Evolutionary conservation across 441 rosid species (phyloP), one percentile per base, ranked within the genome.

Genomic region (Bocquillonia castaneifolia): DNA sequence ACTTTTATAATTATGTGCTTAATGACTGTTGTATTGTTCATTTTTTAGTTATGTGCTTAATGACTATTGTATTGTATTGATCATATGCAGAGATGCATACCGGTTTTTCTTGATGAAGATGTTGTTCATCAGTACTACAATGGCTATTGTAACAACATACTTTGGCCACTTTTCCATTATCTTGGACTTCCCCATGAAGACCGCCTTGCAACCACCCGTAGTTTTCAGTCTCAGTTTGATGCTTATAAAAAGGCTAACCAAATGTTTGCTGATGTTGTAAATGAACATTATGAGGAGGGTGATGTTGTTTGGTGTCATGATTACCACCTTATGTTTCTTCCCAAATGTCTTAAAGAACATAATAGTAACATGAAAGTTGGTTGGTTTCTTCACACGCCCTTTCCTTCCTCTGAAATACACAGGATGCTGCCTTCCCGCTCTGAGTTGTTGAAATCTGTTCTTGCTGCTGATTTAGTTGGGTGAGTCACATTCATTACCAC

Each of bases 301-400:
- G 96, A 89, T 77, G 88, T 89, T 74, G 96, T 89, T 64, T 89
- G 96, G 96, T 89, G 92, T 74, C 92, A 89, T 79, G 96, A 89
- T 79, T 87, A 89, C 79, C 96, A 89, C 69, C 84, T 89, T 36
- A 89, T 89, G 96, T 89, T 84, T 78, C 96, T 89, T 66, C 92
- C 96, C 14, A 80, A 80, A 81, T 89, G 86, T 74, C 76, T 89
- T 42, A 89, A 89, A 76, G 83, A 85, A 18, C 65, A 69, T 64
- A 85, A 89, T 74, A 68, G 62, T 57, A 72, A 77, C 9, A 89
- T 89, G 90, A 89, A 89, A 81, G 96, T 89, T 70, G 96, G 96
- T 50, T 89, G 96, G 96, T 89, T 89, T 76, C 89, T 89, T 54
- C 96, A 89, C 76, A 89, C 96, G 14, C 96, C 96, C 17, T 89